Conservation (phyloP, 805 yeast species). For the Ogataea ramenticola region DNA sequence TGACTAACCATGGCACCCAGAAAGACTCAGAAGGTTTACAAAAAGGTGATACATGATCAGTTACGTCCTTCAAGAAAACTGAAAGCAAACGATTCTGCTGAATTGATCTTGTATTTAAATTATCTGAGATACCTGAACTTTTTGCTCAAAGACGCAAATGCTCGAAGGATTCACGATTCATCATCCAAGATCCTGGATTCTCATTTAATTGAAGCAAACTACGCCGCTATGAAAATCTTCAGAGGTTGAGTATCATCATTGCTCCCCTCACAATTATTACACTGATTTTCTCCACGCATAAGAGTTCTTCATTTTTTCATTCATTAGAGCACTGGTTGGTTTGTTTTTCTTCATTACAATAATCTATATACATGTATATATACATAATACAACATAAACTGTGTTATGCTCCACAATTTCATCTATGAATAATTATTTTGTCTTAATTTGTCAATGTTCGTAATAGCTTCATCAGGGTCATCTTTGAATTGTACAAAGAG, state of each 20-base stretch:
- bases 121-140: constrained; percentile 39
- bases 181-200: constrained; percentile 34
- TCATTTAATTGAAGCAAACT: constrained; percentile 25
- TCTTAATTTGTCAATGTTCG: constrained; percentile 46
- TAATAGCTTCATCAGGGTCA: constrained; percentile 68
- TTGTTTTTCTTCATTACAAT: too few species aligned
- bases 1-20: too few species aligned
- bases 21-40: too few species aligned
- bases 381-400: too few species aligned
- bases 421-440: constrained; percentile 8
- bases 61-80: too few species aligned
- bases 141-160: constrained; percentile 32
- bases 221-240: constrained; percentile 9
- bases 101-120: constrained; percentile 35
- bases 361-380: background rate
- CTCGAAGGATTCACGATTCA: constrained; percentile 31
- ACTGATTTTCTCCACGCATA: constrained; percentile 5
- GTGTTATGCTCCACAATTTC: too few species aligned
- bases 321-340: background rate
- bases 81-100: constrained; percentile 1
- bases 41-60: too few species aligned
- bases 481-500: constrained; percentile 87
- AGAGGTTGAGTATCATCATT: constrained; percentile 21
- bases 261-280: constrained; percentile 4
- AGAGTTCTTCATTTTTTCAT: background rate